Evolutionary conservation across 345 rosid species (phyloP), one percentile per base, ranked within the genome.

Genomic region (Arabidopsis arenosa): DNA sequence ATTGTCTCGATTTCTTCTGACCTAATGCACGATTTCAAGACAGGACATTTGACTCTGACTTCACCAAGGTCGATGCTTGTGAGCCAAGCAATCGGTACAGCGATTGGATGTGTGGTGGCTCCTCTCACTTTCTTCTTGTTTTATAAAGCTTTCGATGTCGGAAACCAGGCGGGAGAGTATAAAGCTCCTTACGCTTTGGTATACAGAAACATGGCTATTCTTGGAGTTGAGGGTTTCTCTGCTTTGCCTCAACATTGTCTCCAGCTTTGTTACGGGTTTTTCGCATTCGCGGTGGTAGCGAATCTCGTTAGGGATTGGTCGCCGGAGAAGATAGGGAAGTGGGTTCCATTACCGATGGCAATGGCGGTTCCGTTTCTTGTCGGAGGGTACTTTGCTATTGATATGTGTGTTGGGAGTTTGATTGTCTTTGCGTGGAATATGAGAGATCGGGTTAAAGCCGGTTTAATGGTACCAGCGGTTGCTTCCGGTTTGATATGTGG

Each of bases 401-500:
- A 85, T 41, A 83, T 83, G 88, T 83, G 86, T 63, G 76, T 85
- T 9, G 88, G 88, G 54, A 85, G 88, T 75, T 83, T 85, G 80
- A 65, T 85, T 56, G 80, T 85, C 21, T 85, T 76, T 54, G 70
- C 62, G 17, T 85, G 88, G 88, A 76, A 76, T 41, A 83, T 70
- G 82, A 78, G 81, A 5, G 68, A 83, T 74, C 48, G 70, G 48
- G 65, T 79, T 23, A 76, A 82, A 64, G 75, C 81, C 56, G 75
- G 72, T 67, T 64, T 72, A 48, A 72, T 77, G 81, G 17, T 77
- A 58, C 78, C 84, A 10, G 81, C 79, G 32, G 81, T 81, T 54
- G 84, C 81, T 61, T 81, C 81, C 60, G 84, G 81, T 55, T 72
- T 81, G 75, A 73, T 80, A 52, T 80, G 83, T 72, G 83, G 83